Evolutionary conservation across 805 yeast genomes (phyloP).

Genomic region (Candida parachauliodes): DNA sequence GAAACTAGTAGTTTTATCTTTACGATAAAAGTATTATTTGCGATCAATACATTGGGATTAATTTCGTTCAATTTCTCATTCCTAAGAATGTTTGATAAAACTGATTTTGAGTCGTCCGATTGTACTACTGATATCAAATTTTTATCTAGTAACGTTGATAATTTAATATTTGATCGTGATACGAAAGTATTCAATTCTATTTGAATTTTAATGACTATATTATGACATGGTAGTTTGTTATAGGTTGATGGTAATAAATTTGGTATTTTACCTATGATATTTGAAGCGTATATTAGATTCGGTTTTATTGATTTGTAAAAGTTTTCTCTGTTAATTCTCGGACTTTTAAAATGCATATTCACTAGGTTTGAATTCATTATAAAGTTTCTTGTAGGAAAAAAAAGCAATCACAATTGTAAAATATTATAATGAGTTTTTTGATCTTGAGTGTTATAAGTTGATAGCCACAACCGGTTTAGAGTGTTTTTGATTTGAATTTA

Average conservation of each 20-base stretch:
- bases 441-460: too few species aligned
- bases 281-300: conserved; percentile 35
- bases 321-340: not conserved
- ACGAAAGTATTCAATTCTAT: conserved; percentile 35
- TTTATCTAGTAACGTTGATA: conserved; percentile 32
- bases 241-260: not conserved
- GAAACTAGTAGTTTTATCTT: conserved; percentile 22
- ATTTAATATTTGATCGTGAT: conserved; percentile 22
- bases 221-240: not conserved
- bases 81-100: not conserved
- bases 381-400: not conserved
- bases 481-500: too few species aligned
- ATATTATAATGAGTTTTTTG: too few species aligned
- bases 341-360: not conserved
- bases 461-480: too few species aligned
- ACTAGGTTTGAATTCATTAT: not conserved
- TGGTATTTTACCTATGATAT: conserved; percentile 24
- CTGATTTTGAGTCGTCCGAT: not conserved
- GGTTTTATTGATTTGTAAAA: conserved; percentile 31
- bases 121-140: conserved; percentile 17
- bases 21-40: conserved; percentile 33
- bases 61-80: not conserved
- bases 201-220: conserved; percentile 14
- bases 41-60: conserved; percentile 4
- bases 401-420: too few species aligned